Evolutionary conservation across 176 grass and related monocot genomes (phyloP).

Genomic region (Lolium perenne): DNA sequence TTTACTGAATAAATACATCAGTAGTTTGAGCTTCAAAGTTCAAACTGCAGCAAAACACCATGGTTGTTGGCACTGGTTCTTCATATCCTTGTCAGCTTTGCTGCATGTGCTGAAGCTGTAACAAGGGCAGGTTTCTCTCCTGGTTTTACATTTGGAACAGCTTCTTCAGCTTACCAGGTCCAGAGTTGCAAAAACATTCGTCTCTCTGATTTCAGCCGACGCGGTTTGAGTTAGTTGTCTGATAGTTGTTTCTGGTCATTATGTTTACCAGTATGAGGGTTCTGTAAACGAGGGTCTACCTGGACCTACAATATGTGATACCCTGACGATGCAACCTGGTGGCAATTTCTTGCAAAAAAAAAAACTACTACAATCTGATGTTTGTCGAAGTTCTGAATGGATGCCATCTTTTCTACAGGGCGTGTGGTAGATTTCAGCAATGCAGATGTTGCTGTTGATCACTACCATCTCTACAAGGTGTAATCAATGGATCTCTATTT

Average conservation of each 20-base stretch:
- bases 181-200: background rate
- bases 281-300: conserved; percentile 73
- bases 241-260: conserved; percentile 26
- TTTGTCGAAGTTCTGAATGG: conserved; percentile 12
- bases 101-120: conserved; percentile 57
- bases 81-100: conserved; percentile 56
- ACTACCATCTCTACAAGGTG: conserved; percentile 94
- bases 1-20: conserved; percentile 30
- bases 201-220: conserved; percentile 18
- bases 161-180: conserved; percentile 93
- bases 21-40: conserved; percentile 23
- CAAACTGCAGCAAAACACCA: conserved; percentile 35
- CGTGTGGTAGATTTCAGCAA: conserved; percentile 94
- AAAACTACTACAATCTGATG: conserved; percentile 3
- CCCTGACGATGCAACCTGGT: conserved; percentile 72
- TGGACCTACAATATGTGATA: conserved; percentile 88
- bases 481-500: background rate
- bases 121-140: conserved; percentile 74
- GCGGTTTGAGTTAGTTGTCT: conserved; percentile 1
- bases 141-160: conserved; percentile 89
- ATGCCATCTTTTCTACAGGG: conserved; percentile 51
- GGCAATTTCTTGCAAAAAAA: conserved; percentile 14
- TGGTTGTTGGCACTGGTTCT: conserved; percentile 53
- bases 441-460: conserved; percentile 88
- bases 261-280: conserved; percentile 72